Base-by-base conservation (phyloP, 1,284 basidiomycete genomes). In the Sporisorium graminicola region DNA sequence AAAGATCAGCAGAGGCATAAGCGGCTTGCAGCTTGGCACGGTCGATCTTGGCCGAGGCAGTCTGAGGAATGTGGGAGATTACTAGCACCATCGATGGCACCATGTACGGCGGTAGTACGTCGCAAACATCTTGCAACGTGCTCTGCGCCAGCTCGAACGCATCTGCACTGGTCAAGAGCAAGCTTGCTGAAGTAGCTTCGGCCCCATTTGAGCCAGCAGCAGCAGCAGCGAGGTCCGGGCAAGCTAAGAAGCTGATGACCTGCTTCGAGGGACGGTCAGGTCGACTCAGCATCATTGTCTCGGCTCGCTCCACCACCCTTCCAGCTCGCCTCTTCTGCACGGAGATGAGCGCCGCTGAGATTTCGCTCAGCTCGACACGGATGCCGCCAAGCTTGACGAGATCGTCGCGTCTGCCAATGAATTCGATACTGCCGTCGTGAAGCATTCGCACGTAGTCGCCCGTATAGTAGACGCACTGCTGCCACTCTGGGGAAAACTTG, bases 321-420 rank as follows among this genome's bases (percentile, higher is more conserved):
- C 24, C 51, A 2, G 9, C 51, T 5, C 14, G 44, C 24, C 13
- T 26, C 24, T 46, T 40, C 24, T 42, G 51, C 22, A 53, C 51
- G 8, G 51, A 53, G 2, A 53, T 1, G 27, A 65, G 49, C 7
- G 63, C 55, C 5, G 63, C 55, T 13, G 56, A 58, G 22, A 83
- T 81, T 62, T 83, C 81, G 24, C 61, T 66, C 6, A 82, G 58
- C 65, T 83, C 81, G 43, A 81, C 70, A 22, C 81, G 77, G 27
- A 82, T 79, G n/a, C 81, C 81, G 40, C 77, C 74, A n/a, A 83
- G 59, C 59, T 83, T 83, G 72, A 83, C 66, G 8, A 79, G 75
- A 52, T 83, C 81, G 61, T 83, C 81, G 18, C 73, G 70, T 31
- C 81, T 62, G 6, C 81, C 81, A 20, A 83, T 74, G 54, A 80